These are phyloP conservation scores for Neopestalotiopsis sp. DNA, from an alignment of 2,329 filamentous ascomycete genomes.

Conservation along the genomic window DNA sequence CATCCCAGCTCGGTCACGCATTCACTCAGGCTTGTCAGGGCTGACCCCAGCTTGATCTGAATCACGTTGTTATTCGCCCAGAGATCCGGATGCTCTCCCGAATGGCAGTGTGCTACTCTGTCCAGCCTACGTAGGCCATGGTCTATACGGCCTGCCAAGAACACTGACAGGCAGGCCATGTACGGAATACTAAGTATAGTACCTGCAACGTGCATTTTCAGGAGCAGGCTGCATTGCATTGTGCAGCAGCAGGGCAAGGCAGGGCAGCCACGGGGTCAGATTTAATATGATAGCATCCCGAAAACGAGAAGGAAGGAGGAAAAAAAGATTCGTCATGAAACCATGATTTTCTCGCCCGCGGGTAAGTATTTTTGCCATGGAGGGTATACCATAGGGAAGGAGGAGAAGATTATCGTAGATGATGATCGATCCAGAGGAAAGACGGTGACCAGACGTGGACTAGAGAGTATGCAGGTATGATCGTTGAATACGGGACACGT, in stretches of 20 bases:
- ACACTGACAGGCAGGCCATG: conserved; percentile 1
- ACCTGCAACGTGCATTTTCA: neutral
- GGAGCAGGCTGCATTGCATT: neutral
- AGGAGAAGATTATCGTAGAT: too few relatives aligned
- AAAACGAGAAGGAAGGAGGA: neutral
- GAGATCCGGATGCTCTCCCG: conserved; percentile 2
- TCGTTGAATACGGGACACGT: neutral
- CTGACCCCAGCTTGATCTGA: conserved; percentile 1
- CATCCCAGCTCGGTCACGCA: neutral
- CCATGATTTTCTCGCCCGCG: neutral
- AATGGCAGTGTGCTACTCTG: neutral
- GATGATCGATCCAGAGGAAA: neutral
- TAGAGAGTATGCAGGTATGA: neutral
- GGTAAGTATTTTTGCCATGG: neutral
- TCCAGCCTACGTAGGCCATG: neutral
- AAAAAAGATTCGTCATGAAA: neutral
- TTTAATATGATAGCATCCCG: neutral
- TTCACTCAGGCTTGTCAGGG: neutral
- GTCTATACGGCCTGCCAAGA: conserved; percentile 1
- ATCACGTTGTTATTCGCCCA: conserved; percentile 3
- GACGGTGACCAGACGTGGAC: neutral
- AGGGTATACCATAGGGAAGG: neutral
- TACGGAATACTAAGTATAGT: conserved; percentile 1
- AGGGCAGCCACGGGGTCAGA: neutral
- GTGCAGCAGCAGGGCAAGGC: neutral